A percentile compares a stretch with the other conserved stretches of the same genome.
phyloP scores from a whole-genome alignment of 2,329 filamentous ascomycete genomes.

The Neurospora crassa region DNA sequence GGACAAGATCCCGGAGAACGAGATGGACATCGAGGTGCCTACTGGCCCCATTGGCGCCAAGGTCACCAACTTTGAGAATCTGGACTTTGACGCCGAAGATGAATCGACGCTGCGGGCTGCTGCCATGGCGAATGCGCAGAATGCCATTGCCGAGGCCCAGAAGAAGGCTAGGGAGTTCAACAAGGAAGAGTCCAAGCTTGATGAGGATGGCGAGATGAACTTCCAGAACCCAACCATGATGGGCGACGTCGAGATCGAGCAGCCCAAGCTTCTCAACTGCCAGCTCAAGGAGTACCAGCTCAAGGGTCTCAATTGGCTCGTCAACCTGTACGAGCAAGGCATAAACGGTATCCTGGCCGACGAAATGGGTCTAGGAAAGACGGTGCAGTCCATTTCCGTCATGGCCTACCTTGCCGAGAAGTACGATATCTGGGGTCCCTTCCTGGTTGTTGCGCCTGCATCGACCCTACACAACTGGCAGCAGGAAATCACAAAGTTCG shows the following conservation, averaged over 20 bases:
- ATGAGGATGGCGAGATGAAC: constrained; percentile 96
- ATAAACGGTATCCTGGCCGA: constrained; percentile 99
- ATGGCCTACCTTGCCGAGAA: constrained; percentile 98
- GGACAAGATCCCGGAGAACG: constrained; percentile 29
- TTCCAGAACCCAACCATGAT: constrained; percentile 97
- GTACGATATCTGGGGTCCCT: constrained; percentile 97
- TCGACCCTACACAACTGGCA: constrained; percentile 99
- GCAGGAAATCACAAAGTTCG: constrained; percentile 92
- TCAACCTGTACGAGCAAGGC: constrained; percentile 97
- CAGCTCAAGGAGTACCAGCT: constrained; percentile 98
- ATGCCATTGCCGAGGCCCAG: constrained; percentile 88
- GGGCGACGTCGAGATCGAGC: constrained; percentile 86
- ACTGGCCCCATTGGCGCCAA: constrained; percentile 50
- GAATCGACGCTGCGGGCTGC: constrained; percentile 72
- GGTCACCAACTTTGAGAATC: constrained; percentile 87
- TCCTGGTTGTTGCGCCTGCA: constrained; percentile 90
- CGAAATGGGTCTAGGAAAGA: constrained; percentile 99
- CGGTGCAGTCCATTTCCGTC: constrained; percentile 96
- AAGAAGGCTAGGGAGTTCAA: constrained; percentile 91
- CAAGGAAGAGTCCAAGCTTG: constrained; percentile 52
- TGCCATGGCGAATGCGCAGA: constrained; percentile 91
- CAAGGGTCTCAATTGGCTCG: constrained; percentile 98
- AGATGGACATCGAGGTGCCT: constrained; percentile 41
- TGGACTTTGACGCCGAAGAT: constrained; percentile 93
- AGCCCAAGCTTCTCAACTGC: constrained; percentile 86